Percentiles rank a stretch among this genome's conserved stretches.
Conservation (phyloP, 208 protist species). For the Leishmania mexicana region DNA sequence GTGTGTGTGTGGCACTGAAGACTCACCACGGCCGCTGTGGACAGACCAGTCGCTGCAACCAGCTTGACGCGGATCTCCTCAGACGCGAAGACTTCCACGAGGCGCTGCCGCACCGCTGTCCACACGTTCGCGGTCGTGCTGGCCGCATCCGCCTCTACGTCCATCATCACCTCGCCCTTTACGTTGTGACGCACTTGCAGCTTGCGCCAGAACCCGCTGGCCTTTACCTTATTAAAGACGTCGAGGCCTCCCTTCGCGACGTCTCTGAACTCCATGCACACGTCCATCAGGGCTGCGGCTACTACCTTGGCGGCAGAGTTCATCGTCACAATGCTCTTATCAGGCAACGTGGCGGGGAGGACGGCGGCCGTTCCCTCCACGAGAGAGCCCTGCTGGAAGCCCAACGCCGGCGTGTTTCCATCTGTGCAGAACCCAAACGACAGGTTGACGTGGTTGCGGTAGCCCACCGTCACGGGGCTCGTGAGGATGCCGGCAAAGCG, state of each 20-base stretch:
- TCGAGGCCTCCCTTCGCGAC: slow-evolving; percentile 35
- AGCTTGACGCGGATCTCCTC: slow-evolving; percentile 31
- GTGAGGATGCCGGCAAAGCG: slow-evolving; percentile 69
- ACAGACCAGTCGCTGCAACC: slow-evolving; percentile 19
- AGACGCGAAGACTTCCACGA: slow-evolving; percentile 39
- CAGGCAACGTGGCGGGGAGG: slow-evolving; percentile 50
- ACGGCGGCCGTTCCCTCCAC: slow-evolving; percentile 75
- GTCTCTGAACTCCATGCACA: slow-evolving; percentile 39
- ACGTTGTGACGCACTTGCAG: slow-evolving; percentile 91
- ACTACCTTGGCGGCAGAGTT: slow-evolving; percentile 56
- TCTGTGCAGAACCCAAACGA: slow-evolving; percentile 74
- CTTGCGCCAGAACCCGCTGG: slow-evolving; percentile 90
- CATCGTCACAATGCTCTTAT: slow-evolving; percentile 63
- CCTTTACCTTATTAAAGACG: slow-evolving; percentile 81
- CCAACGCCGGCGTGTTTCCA: slow-evolving; percentile 52
- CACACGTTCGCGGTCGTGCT: slow-evolving; percentile 37
- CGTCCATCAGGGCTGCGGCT: slow-evolving; percentile 50
- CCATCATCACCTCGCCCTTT: slow-evolving; percentile 82
- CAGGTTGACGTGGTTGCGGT: slow-evolving; percentile 94
- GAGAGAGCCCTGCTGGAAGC: slow-evolving; percentile 74
- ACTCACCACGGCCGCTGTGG: slow-evolving; percentile 55
- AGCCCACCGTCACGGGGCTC: slow-evolving; percentile 75
- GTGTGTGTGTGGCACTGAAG: slow-evolving; percentile 82
- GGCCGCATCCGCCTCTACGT: slow-evolving; percentile 65
- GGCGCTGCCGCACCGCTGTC: slow-evolving; percentile 36